Conservation (phyloP, 176 grass and related monocot species). For the Themeda triandra region DNA sequence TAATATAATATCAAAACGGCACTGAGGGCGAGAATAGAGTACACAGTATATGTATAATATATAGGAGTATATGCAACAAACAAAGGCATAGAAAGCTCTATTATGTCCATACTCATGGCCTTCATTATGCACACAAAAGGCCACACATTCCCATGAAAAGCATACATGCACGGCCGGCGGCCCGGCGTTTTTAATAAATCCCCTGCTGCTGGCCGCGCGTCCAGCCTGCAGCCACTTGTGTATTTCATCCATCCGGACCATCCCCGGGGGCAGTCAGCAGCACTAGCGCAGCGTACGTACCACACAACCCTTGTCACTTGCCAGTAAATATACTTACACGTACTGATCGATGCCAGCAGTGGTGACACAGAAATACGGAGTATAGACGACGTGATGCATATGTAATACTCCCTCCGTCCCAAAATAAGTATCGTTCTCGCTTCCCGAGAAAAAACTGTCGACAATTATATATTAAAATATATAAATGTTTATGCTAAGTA, state of each 20-base stretch:
- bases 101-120: conserved; percentile 32
- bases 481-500: too few species aligned
- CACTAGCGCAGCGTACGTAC: neutral
- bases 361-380: conserved; percentile 25
- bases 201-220: too few species aligned
- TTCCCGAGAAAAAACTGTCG: too few species aligned
- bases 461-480: too few species aligned
- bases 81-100: conserved; percentile 39
- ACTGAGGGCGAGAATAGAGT: neutral
- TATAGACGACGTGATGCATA: neutral
- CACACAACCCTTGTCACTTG: neutral
- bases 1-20: neutral
- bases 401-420: too few species aligned
- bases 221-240: neutral
- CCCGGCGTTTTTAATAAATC: neutral
- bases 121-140: conserved; percentile 35
- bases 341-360: neutral
- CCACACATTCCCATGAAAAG: conserved; percentile 49
- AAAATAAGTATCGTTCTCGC: too few species aligned
- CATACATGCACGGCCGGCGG: conserved; percentile 20
- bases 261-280: too few species aligned
- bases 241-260: too few species aligned
- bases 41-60: neutral
- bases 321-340: neutral
- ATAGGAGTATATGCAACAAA: neutral